phyloP scores from a whole-genome alignment of 2,329 filamentous ascomycete genomes.

The Stachybotrys chlorohalonatus region DNA sequence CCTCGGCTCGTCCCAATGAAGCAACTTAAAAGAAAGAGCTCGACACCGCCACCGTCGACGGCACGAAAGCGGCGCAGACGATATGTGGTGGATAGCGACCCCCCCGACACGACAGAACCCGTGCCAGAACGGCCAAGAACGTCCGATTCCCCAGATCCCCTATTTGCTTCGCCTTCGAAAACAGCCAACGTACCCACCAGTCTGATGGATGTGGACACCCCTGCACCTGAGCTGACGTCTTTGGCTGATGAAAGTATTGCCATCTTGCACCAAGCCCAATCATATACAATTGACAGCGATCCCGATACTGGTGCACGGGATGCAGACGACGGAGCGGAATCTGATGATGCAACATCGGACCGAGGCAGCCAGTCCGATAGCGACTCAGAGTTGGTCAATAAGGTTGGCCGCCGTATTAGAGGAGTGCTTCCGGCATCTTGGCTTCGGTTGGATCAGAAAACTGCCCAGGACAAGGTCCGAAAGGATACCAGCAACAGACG shows the following conservation, averaged over 20 bases:
- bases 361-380: conserved; percentile 24
- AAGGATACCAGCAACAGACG: conserved; percentile 17
- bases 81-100: conserved; percentile 21
- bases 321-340: conserved; percentile 1
- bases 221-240: not conserved
- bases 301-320: conserved; percentile 13
- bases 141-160: conserved; percentile 9
- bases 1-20: conserved; percentile 2
- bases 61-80: conserved; percentile 19
- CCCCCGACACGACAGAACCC: conserved; percentile 11
- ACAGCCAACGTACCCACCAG: not conserved
- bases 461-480: conserved; percentile 19
- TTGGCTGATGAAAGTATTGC: not conserved
- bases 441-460: conserved; percentile 49
- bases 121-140: not conserved
- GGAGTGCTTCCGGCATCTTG: conserved; percentile 61
- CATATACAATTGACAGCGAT: conserved; percentile 10
- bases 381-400: conserved; percentile 31
- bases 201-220: not conserved
- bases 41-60: conserved; percentile 13
- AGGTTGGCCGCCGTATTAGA: conserved; percentile 37
- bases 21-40: conserved; percentile 9
- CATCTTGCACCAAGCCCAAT: not conserved
- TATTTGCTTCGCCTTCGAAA: not conserved
- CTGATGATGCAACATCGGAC: conserved; percentile 6